phyloP scores from a whole-genome alignment of 257 asterid species.

The Fraxinus anomala region DNA sequence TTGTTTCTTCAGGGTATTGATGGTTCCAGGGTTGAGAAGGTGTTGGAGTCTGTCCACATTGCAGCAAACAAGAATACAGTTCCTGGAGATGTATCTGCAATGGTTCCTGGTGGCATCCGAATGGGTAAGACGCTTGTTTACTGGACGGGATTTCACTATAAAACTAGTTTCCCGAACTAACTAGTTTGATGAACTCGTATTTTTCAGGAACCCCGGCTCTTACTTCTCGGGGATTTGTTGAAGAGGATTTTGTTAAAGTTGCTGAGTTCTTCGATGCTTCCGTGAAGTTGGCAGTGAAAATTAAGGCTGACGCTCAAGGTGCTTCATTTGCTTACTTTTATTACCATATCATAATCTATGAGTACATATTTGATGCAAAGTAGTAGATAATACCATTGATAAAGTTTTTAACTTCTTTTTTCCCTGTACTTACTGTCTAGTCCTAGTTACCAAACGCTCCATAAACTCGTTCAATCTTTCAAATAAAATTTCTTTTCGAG shows the following conservation, averaged over 20 bases:
- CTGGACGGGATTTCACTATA: neutral
- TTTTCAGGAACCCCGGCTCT: constrained; percentile 85
- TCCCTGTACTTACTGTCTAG: no score
- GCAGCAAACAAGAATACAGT: constrained; percentile 92
- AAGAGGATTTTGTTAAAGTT: constrained; percentile 72
- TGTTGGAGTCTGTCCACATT: constrained; percentile 80
- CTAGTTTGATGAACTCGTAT: constrained; percentile 5
- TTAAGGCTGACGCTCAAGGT: constrained; percentile 61
- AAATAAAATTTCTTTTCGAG: no score
- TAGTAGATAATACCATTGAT: no score
- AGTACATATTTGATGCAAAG: no score
- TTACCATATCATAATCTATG: no score
- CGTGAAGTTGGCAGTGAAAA: constrained; percentile 56
- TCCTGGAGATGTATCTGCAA: constrained; percentile 93
- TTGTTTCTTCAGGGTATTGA: constrained; percentile 56
- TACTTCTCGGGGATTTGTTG: constrained; percentile 82
- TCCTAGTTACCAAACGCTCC: no score
- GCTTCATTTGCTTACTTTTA: neutral
- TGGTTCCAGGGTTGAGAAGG: constrained; percentile 89
- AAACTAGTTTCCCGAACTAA: neutral
- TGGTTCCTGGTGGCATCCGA: constrained; percentile 97
- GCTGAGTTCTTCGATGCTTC: constrained; percentile 63
- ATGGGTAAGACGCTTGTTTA: constrained; percentile 52
- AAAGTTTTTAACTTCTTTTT: no score
- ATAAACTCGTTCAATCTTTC: no score